These are phyloP conservation scores for Haplosporangium sp. DNA, from an alignment of 371 early-diverging fungal species.

Conservation along the genomic window DNA sequence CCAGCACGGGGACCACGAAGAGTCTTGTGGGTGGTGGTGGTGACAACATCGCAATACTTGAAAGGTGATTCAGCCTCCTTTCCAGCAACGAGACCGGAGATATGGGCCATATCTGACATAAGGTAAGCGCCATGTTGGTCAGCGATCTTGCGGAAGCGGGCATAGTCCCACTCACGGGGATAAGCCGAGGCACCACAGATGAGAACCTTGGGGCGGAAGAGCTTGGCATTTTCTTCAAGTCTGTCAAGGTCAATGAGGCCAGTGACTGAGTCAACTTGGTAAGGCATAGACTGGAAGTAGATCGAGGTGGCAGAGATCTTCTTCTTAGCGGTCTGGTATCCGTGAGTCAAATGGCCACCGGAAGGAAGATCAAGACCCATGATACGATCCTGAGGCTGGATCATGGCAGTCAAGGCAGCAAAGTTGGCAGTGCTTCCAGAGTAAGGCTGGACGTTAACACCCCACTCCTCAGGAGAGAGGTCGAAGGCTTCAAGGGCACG, in stretches of 20 bases:
- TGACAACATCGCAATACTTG: slow-evolving; percentile 98
- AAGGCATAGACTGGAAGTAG: slow-evolving; percentile 99
- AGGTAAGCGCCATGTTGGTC: slow-evolving; percentile 94
- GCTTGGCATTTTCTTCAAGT: slow-evolving; percentile 89
- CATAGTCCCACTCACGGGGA: slow-evolving; percentile 98
- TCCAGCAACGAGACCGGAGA: slow-evolving; percentile 94
- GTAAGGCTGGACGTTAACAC: slow-evolving; percentile 99
- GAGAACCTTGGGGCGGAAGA: slow-evolving; percentile 97
- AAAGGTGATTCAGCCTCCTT: slow-evolving; percentile 93
- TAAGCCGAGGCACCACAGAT: slow-evolving; percentile 99
- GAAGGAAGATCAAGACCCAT: slow-evolving; percentile 99
- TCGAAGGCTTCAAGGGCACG: slow-evolving; percentile 96
- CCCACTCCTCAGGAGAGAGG: slow-evolving; percentile 96
- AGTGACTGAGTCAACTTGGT: slow-evolving; percentile 89
- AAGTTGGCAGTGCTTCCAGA: slow-evolving; percentile 99
- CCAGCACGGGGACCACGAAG: slow-evolving; percentile 99
- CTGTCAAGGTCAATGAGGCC: slow-evolving; percentile 97
- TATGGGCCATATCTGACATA: slow-evolving; percentile 99
- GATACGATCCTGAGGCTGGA: slow-evolving; percentile 96
- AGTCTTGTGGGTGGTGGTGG: slow-evolving; percentile 99
- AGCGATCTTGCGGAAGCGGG: slow-evolving; percentile 92
- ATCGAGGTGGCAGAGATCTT: slow-evolving; percentile 98
- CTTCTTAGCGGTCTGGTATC: slow-evolving; percentile 99
- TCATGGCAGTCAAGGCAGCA: slow-evolving; percentile 95
- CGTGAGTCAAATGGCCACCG: slow-evolving; percentile 99